Conservation (phyloP, 208 protist species). For the Leishmania aethiopica region DNA sequence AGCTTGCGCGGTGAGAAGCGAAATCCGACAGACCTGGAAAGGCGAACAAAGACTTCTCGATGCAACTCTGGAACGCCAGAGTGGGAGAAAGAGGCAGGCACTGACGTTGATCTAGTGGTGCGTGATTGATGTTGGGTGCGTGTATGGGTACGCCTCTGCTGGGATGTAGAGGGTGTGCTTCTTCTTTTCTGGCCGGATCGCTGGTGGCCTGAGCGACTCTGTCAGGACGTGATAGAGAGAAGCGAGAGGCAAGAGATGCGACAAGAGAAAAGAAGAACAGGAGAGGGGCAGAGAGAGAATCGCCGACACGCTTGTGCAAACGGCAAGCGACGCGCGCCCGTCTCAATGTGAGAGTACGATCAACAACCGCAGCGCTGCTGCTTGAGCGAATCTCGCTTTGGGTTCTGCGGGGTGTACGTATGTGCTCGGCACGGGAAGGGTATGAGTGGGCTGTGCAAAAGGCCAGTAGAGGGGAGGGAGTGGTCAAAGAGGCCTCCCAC, state of each 20-base stretch:
- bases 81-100: neutral
- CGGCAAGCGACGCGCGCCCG: neutral
- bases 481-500: neutral
- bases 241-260: neutral
- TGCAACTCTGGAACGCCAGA: neutral
- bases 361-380: neutral
- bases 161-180: neutral
- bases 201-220: neutral
- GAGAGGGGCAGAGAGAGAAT: too few relatives aligned
- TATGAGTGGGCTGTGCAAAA: neutral
- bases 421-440: neutral
- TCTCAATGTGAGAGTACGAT: neutral
- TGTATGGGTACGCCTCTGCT: slow-evolving; percentile 3
- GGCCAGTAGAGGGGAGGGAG: slow-evolving; percentile 7
- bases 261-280: too few relatives aligned
- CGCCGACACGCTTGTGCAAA: too few relatives aligned
- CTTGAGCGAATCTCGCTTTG: neutral
- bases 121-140: slow-evolving; percentile 2
- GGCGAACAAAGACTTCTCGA: neutral
- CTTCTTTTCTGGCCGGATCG: neutral
- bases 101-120: neutral
- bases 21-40: neutral
- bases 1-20: neutral
- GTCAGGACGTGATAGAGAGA: neutral
- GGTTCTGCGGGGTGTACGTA: neutral